A percentile compares a stretch with the other conserved stretches of the same genome.
These are phyloP conservation scores for Omphalea diandra DNA, from an alignment of 441 rosid species.

Conservation along the genomic window DNA sequence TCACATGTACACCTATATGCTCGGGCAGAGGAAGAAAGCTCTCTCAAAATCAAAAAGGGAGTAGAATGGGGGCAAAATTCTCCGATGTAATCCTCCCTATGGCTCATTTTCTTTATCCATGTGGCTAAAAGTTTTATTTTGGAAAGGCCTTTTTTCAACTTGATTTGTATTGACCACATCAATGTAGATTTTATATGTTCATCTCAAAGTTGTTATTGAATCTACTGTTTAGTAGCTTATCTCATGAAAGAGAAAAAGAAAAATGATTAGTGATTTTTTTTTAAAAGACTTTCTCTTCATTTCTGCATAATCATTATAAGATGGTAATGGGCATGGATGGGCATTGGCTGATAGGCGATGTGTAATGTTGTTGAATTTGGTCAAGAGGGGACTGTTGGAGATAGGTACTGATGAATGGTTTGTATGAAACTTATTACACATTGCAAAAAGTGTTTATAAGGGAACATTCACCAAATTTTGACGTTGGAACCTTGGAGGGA, in stretches of 20 bases:
- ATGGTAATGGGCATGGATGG: too few species aligned
- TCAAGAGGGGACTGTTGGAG: too few species aligned
- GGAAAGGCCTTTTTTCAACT: not conserved
- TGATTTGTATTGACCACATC: not conserved
- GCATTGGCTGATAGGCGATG: too few species aligned
- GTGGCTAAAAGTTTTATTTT: conserved; percentile 1
- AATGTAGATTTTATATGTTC: not conserved
- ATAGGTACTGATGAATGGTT: too few species aligned
- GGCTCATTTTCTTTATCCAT: conserved; percentile 17
- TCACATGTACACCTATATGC: conserved; percentile 85
- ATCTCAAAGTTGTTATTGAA: too few species aligned
- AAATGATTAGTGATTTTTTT: not conserved
- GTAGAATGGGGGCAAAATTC: conserved; percentile 32
- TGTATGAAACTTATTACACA: too few species aligned
- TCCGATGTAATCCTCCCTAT: not conserved
- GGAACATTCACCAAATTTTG: too few species aligned
- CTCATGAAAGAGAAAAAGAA: not conserved
- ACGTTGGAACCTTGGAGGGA: too few species aligned
- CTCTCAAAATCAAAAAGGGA: conserved; percentile 86
- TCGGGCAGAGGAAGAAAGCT: conserved; percentile 88
- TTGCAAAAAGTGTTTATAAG: too few species aligned
- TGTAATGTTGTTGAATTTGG: too few species aligned
- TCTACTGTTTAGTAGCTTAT: not conserved
- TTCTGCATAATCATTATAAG: too few species aligned
- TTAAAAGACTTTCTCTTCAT: too few species aligned